These are phyloP conservation scores for Cladosporium cucumerinum DNA, from an alignment of 2,329 filamentous ascomycete genomes.

Conservation along the genomic window DNA sequence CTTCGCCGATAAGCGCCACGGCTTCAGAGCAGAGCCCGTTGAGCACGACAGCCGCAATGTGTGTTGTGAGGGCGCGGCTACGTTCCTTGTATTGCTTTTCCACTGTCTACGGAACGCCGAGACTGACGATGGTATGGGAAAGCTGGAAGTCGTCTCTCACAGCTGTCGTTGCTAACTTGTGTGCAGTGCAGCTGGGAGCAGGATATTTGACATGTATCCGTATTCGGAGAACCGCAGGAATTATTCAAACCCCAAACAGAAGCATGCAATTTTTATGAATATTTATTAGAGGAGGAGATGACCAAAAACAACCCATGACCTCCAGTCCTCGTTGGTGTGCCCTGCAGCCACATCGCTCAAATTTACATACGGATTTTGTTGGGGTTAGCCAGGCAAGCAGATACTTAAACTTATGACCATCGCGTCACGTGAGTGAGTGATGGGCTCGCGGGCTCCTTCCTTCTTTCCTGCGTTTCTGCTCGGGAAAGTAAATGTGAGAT, in stretches of 20 bases:
- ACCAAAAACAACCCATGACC: background rate
- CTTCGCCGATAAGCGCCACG: background rate
- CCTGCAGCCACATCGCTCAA: background rate
- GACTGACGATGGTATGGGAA: background rate
- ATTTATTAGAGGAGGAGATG: background rate
- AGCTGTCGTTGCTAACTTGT: background rate
- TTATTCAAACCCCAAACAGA: background rate
- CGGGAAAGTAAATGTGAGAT: background rate
- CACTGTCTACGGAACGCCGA: background rate
- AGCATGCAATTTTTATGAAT: background rate
- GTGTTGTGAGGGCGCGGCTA: background rate
- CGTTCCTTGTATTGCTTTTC: background rate
- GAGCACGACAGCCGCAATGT: background rate
- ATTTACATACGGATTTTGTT: background rate
- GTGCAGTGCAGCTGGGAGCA: background rate
- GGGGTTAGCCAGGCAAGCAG: background rate
- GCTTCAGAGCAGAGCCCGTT: slow-evolving; percentile 1
- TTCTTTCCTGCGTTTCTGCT: background rate
- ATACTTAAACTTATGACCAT: background rate
- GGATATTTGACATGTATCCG: background rate
- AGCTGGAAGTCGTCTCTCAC: background rate
- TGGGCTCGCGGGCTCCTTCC: background rate
- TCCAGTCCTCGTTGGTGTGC: background rate
- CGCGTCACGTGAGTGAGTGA: background rate
- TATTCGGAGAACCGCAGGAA: background rate